Conservation (phyloP, 768 basidiomycete species). For the Clitopilus passeckerianus region DNA sequence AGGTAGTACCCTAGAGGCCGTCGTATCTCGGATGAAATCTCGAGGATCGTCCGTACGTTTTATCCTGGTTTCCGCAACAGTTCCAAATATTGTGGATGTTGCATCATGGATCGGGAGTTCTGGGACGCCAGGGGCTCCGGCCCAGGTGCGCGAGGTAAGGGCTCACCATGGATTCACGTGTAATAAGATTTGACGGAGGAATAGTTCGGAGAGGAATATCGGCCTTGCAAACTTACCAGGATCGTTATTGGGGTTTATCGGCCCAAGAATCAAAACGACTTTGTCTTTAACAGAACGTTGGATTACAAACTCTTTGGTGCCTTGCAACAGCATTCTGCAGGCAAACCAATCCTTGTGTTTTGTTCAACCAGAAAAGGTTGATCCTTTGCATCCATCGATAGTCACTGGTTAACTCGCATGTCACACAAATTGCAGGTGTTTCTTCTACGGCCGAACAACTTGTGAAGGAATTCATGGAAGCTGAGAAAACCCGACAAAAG, state of each 20-base stretch:
- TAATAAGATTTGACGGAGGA: not conserved
- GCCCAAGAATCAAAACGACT: conserved; percentile 67
- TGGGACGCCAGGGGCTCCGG: conserved; percentile 32
- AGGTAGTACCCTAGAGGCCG: conserved; percentile 90
- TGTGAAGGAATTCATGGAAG: conserved; percentile 63
- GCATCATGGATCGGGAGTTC: conserved; percentile 77
- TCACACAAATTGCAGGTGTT: conserved; percentile 33
- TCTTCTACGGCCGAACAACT: conserved; percentile 72
- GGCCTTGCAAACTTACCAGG: conserved; percentile 77
- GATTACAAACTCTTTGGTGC: conserved; percentile 69
- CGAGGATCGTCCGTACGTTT: conserved; percentile 72
- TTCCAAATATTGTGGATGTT: conserved; percentile 89
- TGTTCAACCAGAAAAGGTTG: conserved; percentile 83
- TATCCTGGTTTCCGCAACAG: conserved; percentile 87
- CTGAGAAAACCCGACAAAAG: conserved; percentile 36
- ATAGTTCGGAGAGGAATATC: conserved; percentile 90
- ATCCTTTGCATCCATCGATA: not conserved
- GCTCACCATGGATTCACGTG: too few species aligned
- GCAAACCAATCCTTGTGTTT: conserved; percentile 88
- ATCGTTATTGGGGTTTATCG: conserved; percentile 70
- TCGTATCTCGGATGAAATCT: conserved; percentile 90
- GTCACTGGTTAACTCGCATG: not conserved
- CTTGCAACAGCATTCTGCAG: conserved; percentile 67
- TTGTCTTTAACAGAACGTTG: conserved; percentile 64
- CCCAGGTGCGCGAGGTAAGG: conserved; percentile 64